phyloP scores from a whole-genome alignment of 1,284 basidiomycete species.

The Cryptococcus neoformans region DNA sequence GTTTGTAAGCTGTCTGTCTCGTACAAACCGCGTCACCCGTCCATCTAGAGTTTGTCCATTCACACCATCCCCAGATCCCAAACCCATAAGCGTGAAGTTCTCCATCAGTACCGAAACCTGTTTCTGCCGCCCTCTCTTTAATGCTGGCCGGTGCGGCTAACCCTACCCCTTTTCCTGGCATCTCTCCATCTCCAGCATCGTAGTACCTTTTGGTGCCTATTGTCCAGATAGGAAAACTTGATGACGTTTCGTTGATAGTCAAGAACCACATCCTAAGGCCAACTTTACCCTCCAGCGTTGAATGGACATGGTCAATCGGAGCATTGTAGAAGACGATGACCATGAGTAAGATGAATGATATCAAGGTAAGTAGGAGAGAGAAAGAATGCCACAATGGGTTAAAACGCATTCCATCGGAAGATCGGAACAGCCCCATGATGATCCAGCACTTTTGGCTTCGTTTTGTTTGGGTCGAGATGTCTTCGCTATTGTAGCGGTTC shows the following conservation, averaged over 20 bases:
- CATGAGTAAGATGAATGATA: conserved; percentile 10
- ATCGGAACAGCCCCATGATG: conserved; percentile 7
- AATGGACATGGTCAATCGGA: conserved; percentile 11
- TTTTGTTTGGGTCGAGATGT: too few relatives aligned
- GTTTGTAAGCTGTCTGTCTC: conserved; percentile 9
- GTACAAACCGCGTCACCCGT: conserved; percentile 12
- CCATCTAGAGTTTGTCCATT: conserved; percentile 12
- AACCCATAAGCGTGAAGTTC: conserved; percentile 15
- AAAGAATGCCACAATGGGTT: conserved; percentile 10
- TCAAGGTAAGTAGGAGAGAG: conserved; percentile 10
- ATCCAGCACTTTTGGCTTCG: neutral
- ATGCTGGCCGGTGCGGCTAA: neutral
- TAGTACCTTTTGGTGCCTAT: neutral
- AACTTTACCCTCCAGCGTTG: conserved; percentile 12
- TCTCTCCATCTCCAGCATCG: neutral
- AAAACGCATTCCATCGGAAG: conserved; percentile 5
- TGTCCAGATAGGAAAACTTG: neutral
- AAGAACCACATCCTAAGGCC: conserved; percentile 10
- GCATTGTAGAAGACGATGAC: conserved; percentile 13
- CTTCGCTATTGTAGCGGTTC: too few relatives aligned
- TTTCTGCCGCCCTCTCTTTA: neutral
- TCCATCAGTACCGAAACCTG: neutral
- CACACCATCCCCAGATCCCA: conserved; percentile 20
- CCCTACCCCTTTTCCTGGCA: neutral
- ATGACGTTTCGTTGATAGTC: conserved; percentile 10